Base-by-base conservation (phyloP, 441 rosid species). In the Theobroma grandiflorum region DNA sequence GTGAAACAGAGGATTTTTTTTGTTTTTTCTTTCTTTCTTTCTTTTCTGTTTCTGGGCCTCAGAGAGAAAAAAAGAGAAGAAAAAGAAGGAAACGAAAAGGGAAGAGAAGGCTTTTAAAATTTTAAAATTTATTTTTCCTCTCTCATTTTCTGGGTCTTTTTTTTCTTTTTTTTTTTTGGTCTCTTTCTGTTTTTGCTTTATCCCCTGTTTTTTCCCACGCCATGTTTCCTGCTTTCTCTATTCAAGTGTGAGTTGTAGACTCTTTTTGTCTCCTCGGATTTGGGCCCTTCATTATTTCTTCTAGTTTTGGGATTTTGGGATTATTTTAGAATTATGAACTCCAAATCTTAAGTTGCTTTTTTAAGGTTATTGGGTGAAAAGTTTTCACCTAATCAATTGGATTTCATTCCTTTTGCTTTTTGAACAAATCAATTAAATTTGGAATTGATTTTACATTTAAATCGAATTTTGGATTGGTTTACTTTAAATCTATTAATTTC, bases 101-200 rank as follows among this genome's bases (percentile, higher is more conserved):
- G 11, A 22, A 42, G 16, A 37, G 20, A 20, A 33, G 42, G 61
- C 15, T 65, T 58, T 57, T 10, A 43, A 26, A 78, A 55, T 43
- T 4, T 53, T 35, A 62, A 2, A 35, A 49, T 10, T 38, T 8
- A 3, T 65, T 15, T 59, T 75, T 8, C n/a, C 35, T 16, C 63
- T 77, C 75, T 49, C 75, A 79, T 66, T 64, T 35, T 42, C 79
- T 52, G 69, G 65, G 53, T 68, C 20, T 11, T 42, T 43, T 65
- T 72, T 52, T 72, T 0, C 1, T 26, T 26, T 0, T 26, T 26
- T 26, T 0, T 68, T 49, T 65, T 78, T 63, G 59, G 59, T 37
- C 49, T 63, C 72, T 63, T 59, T 79, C 40, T 20, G 0, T 8
- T 61, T 4, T 61, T 2, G 22, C 8, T n/a, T 37, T 16, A 26